phyloP scores from a whole-genome alignment of 2,329 filamentous ascomycete species.

The Epichloe festucae region DNA sequence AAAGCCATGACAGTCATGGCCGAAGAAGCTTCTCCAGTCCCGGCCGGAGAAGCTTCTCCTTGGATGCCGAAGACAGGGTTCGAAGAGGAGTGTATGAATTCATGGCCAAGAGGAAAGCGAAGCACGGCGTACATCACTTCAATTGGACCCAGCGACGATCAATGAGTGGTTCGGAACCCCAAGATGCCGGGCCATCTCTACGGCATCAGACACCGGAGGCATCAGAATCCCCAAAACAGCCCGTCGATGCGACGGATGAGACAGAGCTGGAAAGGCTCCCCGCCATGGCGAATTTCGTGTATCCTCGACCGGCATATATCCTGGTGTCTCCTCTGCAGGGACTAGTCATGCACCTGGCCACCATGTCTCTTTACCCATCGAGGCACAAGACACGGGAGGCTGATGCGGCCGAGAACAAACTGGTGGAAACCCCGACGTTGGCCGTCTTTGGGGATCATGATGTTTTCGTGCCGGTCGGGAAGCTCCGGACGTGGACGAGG shows the following conservation, averaged over 20 bases:
- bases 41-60: slow-evolving; percentile 22
- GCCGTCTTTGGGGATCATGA: slow-evolving; percentile 67
- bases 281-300: slow-evolving; percentile 20
- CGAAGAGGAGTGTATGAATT: slow-evolving; percentile 35
- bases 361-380: slow-evolving; percentile 39
- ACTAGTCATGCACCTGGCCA: slow-evolving; percentile 46
- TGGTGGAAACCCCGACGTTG: slow-evolving; percentile 47
- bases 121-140: slow-evolving; percentile 7
- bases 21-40: slow-evolving; percentile 22
- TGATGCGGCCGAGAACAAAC: slow-evolving; percentile 37
- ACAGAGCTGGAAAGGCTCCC: slow-evolving; percentile 15
- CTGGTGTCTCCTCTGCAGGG: slow-evolving; percentile 57
- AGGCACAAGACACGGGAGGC: slow-evolving; percentile 14
- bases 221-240: not conserved
- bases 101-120: slow-evolving; percentile 25
- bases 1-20: slow-evolving; percentile 23
- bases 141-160: not conserved
- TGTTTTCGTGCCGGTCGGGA: slow-evolving; percentile 53
- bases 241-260: not conserved
- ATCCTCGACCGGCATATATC: slow-evolving; percentile 40
- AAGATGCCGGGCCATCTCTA: too few species aligned
- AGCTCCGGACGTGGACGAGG: slow-evolving; percentile 52
- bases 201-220: not conserved
- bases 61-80: slow-evolving; percentile 35
- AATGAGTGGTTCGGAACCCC: not conserved